phyloP scores from a whole-genome alignment of 2,329 filamentous ascomycete species.

The Penicillium sp. region DNA sequence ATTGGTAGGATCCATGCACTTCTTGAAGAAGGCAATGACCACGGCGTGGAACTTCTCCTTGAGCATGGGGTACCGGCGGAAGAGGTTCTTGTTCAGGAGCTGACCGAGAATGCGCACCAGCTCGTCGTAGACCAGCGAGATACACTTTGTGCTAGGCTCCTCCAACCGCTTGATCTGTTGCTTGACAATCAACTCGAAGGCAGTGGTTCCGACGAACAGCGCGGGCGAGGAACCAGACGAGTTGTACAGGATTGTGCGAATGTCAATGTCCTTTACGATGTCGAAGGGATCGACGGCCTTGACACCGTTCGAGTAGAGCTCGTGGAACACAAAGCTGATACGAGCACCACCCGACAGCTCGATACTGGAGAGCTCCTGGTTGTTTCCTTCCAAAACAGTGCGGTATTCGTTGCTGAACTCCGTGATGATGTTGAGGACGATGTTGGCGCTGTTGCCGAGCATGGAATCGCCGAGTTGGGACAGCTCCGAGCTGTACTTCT shows the following conservation, averaged over 20 bases:
- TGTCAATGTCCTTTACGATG: conserved; percentile 94
- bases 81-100: conserved; percentile 82
- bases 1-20: conserved; percentile 96
- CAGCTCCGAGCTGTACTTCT: conserved; percentile 86
- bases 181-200: conserved; percentile 98
- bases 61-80: conserved; percentile 85
- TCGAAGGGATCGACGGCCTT: conserved; percentile 98
- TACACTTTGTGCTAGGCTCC: conserved; percentile 95
- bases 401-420: conserved; percentile 98
- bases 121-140: conserved; percentile 95
- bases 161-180: conserved; percentile 96
- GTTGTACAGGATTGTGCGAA: conserved; percentile 96
- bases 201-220: conserved; percentile 93
- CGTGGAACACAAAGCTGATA: conserved; percentile 99
- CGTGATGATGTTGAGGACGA: conserved; percentile 97
- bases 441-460: conserved; percentile 93
- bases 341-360: conserved; percentile 94
- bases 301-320: conserved; percentile 94
- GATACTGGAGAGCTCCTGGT: conserved; percentile 88
- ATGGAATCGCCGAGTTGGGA: conserved; percentile 84
- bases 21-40: conserved; percentile 95
- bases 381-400: conserved; percentile 93
- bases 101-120: conserved; percentile 91
- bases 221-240: conserved; percentile 97
- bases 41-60: conserved; percentile 97